A percentile compares a stretch with the other conserved stretches of the same genome.
phyloP scores from a whole-genome alignment of 768 basidiomycete species.

The Imleria badia region DNA sequence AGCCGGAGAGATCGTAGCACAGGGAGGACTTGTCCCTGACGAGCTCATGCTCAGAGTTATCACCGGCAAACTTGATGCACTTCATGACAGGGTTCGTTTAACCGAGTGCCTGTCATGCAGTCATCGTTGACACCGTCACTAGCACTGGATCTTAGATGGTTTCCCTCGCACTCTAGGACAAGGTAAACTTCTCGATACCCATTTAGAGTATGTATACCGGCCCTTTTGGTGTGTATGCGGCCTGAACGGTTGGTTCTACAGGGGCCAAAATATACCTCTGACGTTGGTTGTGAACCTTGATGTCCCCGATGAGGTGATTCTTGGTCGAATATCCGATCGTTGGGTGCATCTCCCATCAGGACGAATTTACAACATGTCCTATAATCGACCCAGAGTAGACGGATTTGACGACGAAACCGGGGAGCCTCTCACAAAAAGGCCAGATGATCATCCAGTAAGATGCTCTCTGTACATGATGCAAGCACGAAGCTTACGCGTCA shows the following conservation, averaged over 20 bases:
- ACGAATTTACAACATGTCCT: conserved; percentile 86
- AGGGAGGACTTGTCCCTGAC: conserved; percentile 75
- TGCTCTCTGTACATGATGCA: not conserved
- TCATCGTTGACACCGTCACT: not conserved
- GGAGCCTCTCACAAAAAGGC: conserved; percentile 82
- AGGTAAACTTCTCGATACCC: conserved; percentile 72
- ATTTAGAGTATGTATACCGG: conserved; percentile 56
- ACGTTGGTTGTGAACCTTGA: conserved; percentile 84
- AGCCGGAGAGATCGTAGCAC: conserved; percentile 78
- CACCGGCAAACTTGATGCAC: conserved; percentile 62
- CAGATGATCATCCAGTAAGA: conserved; percentile 86
- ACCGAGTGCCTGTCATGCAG: not conserved
- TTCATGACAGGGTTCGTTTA: conserved; percentile 61
- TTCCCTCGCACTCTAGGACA: conserved; percentile 90
- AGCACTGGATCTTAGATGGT: conserved; percentile 94
- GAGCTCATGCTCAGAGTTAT: conserved; percentile 78
- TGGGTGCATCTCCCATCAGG: conserved; percentile 89
- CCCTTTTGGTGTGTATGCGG: not conserved
- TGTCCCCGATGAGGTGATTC: conserved; percentile 84
- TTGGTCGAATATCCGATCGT: conserved; percentile 84
- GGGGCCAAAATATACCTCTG: conserved; percentile 62
- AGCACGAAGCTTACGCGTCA: conserved; percentile 4
- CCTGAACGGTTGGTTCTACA: conserved; percentile 27
- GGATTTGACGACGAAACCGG: conserved; percentile 87
- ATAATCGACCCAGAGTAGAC: conserved; percentile 77